These are phyloP conservation scores for Creolimax fragrantissima DNA, from an alignment of 78 protist species.

Conservation along the genomic window DNA sequence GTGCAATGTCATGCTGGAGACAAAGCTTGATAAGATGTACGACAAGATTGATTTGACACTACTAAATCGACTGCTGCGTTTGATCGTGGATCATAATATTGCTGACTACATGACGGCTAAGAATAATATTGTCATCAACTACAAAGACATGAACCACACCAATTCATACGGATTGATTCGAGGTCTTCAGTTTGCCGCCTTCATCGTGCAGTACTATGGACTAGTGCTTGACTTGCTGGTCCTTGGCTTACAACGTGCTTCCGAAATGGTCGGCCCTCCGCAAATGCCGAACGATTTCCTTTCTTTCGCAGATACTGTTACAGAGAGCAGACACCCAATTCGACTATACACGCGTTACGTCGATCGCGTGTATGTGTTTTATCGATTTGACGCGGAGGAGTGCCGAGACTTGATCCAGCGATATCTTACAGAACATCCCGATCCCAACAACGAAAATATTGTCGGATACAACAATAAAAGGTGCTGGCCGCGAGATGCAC, in stretches of 20 bases:
- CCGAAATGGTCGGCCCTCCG: conserved; percentile 95
- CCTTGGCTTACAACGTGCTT: conserved; percentile 93
- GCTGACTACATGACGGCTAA: conserved; percentile 99
- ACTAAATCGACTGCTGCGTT: conserved; percentile 92
- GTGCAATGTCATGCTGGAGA: conserved; percentile 82
- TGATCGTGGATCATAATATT: conserved; percentile 95
- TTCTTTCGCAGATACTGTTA: conserved; percentile 42
- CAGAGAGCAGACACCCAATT: conserved; percentile 93
- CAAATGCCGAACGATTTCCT: conserved; percentile 85
- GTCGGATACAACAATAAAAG: conserved; percentile 55
- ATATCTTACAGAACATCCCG: conserved; percentile 98
- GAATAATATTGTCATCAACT: conserved; percentile 90
- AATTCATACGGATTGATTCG: conserved; percentile 92
- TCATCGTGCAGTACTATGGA: conserved; percentile 87
- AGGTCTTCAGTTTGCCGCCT: conserved; percentile 96
- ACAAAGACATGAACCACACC: conserved; percentile 97
- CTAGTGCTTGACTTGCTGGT: conserved; percentile 89
- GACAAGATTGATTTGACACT: conserved; percentile 97
- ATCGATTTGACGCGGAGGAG: conserved; percentile 85
- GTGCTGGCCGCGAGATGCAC: conserved; percentile 99
- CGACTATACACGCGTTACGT: conserved; percentile 93
- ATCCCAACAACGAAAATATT: conserved; percentile 98
- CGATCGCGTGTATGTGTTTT: conserved; percentile 83
- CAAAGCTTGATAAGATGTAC: conserved; percentile 70
- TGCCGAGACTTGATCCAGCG: conserved; percentile 89